These are phyloP conservation scores for Nannochloris sp. DNA, from an alignment of 139 green algal species.

Conservation along the genomic window DNA sequence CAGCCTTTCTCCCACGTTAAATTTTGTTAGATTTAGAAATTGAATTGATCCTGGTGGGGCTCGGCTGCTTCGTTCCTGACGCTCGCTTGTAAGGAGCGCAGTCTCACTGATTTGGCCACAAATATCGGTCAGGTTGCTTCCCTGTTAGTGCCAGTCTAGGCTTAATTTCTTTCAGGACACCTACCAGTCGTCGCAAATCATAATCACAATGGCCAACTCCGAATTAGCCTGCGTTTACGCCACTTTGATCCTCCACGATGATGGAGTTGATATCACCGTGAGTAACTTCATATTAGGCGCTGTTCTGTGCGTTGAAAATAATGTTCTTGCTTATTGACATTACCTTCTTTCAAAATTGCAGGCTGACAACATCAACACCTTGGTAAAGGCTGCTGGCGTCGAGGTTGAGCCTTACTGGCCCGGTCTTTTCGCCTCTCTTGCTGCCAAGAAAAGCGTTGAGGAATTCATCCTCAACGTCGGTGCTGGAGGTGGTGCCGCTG, in stretches of 20 bases:
- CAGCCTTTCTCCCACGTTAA: too few species aligned
- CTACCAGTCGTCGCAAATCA: too few species aligned
- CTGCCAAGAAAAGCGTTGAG: slow-evolving; percentile 85
- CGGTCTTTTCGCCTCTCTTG: slow-evolving; percentile 92
- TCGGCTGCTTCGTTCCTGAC: too few species aligned
- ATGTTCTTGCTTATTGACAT: neutral
- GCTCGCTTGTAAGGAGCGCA: too few species aligned
- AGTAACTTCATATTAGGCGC: slow-evolving; percentile 9
- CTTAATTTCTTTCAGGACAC: slow-evolving; percentile 68
- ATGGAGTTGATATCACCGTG: slow-evolving; percentile 87
- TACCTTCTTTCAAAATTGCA: slow-evolving; percentile 15
- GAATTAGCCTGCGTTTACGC: slow-evolving; percentile 96
- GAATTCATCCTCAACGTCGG: slow-evolving; percentile 97
- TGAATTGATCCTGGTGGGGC: too few species aligned
- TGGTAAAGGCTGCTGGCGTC: slow-evolving; percentile 84
- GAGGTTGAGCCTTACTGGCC: slow-evolving; percentile 96
- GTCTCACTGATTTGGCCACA: too few species aligned
- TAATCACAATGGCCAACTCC: slow-evolving; percentile 54
- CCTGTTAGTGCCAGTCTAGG: slow-evolving; percentile 13
- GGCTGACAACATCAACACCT: slow-evolving; percentile 87
- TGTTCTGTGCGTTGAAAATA: neutral
- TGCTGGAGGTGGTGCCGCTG: slow-evolving; percentile 53
- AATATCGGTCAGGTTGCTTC: too few species aligned
- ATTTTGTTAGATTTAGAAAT: too few species aligned
- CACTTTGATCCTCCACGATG: slow-evolving; percentile 92